Evolutionary conservation across 805 yeast genomes (phyloP).

Genomic region (Priceomyces melissophilus): DNA sequence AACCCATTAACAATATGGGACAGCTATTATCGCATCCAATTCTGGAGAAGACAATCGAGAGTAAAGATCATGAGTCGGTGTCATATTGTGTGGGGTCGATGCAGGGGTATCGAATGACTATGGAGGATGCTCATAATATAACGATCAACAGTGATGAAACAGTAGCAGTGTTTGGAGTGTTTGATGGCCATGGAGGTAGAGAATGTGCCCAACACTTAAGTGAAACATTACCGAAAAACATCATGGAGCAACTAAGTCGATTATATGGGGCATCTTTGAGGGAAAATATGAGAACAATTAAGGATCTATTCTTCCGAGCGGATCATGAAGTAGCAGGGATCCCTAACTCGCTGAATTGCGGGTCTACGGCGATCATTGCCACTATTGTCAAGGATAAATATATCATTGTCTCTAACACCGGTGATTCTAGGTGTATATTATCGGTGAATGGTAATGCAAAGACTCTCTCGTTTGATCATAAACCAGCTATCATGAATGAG

Average conservation of each 20-base stretch:
- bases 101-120: slow-evolving; percentile 73
- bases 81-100: slow-evolving; percentile 67
- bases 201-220: slow-evolving; percentile 55
- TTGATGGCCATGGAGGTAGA: slow-evolving; percentile 82
- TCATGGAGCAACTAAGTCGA: slow-evolving; percentile 27
- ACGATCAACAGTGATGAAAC: slow-evolving; percentile 41
- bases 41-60: slow-evolving; percentile 60
- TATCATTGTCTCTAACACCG: slow-evolving; percentile 65
- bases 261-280: slow-evolving; percentile 8
- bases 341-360: slow-evolving; percentile 33
- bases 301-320: slow-evolving; percentile 34
- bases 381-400: slow-evolving; percentile 27
- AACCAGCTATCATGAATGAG: slow-evolving; percentile 43
- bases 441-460: slow-evolving; percentile 57
- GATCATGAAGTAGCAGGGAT: slow-evolving; percentile 26
- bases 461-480: slow-evolving; percentile 44
- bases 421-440: slow-evolving; percentile 69
- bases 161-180: slow-evolving; percentile 60
- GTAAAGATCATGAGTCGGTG: slow-evolving; percentile 41
- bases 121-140: slow-evolving; percentile 73
- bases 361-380: slow-evolving; percentile 40
- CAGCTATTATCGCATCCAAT: slow-evolving; percentile 72
- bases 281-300: slow-evolving; percentile 19
- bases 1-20: slow-evolving; percentile 48
- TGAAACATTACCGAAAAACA: slow-evolving; percentile 33